Evolutionary conservation across 768 basidiomycete species (phyloP).

Genomic region (Rhodosporidiobolus odoratus): DNA sequence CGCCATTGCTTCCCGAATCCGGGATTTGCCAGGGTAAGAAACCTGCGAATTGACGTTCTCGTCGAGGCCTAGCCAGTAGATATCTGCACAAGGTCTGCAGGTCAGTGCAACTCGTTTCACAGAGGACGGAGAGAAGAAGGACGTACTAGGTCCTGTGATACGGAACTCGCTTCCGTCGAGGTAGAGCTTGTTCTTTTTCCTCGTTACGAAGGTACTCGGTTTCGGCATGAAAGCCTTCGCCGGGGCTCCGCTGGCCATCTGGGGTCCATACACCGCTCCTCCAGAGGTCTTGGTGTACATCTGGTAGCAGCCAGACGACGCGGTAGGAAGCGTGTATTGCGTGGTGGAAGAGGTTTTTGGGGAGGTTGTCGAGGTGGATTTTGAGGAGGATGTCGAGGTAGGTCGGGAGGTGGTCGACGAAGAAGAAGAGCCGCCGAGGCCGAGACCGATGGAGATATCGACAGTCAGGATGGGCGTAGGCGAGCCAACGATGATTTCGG

Average conservation of each 20-base stretch:
- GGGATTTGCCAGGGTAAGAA: constrained; percentile 40
- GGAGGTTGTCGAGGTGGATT: neutral
- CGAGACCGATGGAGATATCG: constrained; percentile 5
- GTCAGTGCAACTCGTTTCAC: neutral
- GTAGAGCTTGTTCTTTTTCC: constrained; percentile 21
- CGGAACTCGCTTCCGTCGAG: constrained; percentile 33
- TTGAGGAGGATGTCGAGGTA: neutral
- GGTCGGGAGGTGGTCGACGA: neutral
- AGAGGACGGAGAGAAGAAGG: too few species aligned
- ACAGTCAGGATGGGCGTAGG: neutral
- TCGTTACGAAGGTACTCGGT: constrained; percentile 33
- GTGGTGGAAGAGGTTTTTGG: neutral
- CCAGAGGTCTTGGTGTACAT: constrained; percentile 22
- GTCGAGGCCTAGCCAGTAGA: constrained; percentile 47
- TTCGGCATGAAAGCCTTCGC: constrained; percentile 7
- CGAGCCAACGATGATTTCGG: constrained; percentile 16
- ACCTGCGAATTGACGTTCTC: constrained; percentile 44
- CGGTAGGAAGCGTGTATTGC: constrained; percentile 8
- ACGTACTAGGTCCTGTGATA: constrained; percentile 39
- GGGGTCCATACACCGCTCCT: constrained; percentile 27
- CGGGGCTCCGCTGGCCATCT: neutral
- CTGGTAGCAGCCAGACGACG: constrained; percentile 10
- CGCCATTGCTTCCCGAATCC: constrained; percentile 43
- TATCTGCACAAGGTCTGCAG: constrained; percentile 30
- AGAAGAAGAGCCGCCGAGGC: neutral